Evolutionary conservation across 1,284 basidiomycete genomes (phyloP).

Genomic region (Malassezia sp.): DNA sequence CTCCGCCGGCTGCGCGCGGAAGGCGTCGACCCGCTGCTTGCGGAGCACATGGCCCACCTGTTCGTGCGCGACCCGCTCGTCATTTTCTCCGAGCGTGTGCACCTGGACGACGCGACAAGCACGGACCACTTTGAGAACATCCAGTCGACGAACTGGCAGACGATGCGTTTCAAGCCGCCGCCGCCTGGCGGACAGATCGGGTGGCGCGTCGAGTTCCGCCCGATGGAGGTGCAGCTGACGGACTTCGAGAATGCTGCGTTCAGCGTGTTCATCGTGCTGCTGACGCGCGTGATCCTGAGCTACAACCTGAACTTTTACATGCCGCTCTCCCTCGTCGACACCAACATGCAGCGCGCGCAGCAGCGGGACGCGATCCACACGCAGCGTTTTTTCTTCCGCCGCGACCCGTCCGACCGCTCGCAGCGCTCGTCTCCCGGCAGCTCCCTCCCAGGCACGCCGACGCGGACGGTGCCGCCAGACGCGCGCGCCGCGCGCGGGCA

Average conservation of each 20-base stretch:
- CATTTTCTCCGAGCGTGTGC: constrained; percentile 82
- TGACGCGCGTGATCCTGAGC: constrained; percentile 81
- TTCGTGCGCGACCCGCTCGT: constrained; percentile 97
- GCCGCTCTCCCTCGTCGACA: constrained; percentile 94
- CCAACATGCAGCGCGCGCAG: constrained; percentile 89
- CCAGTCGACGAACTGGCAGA: constrained; percentile 99
- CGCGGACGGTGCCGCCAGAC: background rate
- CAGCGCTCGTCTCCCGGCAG: background rate
- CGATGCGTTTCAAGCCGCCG: constrained; percentile 94
- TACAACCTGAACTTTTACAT: constrained; percentile 91
- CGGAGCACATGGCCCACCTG: constrained; percentile 84
- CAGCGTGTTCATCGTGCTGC: constrained; percentile 80
- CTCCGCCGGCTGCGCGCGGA: constrained; percentile 21
- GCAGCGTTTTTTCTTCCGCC: constrained; percentile 75
- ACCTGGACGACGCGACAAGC: constrained; percentile 75
- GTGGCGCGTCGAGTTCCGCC: constrained; percentile 96
- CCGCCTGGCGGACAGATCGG: constrained; percentile 73
- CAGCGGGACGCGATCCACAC: constrained; percentile 63
- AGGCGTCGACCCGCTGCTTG: constrained; percentile 73
- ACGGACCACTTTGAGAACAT: constrained; percentile 99
- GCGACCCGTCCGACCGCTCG: constrained; percentile 47
- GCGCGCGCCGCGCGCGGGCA: background rate
- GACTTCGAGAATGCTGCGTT: constrained; percentile 99
- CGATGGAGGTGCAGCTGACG: constrained; percentile 97
- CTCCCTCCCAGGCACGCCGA: too few species aligned